Conservation (phyloP, 768 basidiomycete species). For the Megacollybia marginata region DNA sequence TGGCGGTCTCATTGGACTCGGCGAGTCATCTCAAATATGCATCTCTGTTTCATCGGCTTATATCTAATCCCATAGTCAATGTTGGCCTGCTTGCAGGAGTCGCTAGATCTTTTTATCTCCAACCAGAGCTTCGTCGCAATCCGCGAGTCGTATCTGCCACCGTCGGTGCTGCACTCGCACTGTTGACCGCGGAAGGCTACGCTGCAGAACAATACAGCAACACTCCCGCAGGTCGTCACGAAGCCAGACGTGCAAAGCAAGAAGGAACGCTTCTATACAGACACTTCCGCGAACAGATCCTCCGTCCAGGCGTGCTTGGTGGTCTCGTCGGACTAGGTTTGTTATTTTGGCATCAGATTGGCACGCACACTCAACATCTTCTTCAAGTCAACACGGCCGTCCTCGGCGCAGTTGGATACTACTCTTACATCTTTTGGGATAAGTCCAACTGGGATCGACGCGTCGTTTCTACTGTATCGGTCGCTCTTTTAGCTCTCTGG, state of each 20-base stretch:
- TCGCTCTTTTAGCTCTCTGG: constrained; percentile 54
- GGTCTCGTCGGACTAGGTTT: constrained; percentile 55
- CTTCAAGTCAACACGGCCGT: constrained; percentile 56
- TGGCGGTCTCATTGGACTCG: constrained; percentile 64
- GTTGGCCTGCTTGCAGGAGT: constrained; percentile 58
- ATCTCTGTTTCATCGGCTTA: not conserved
- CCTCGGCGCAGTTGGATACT: constrained; percentile 56
- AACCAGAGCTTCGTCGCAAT: constrained; percentile 55
- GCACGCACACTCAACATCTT: not conserved
- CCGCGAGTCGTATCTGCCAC: constrained; percentile 44
- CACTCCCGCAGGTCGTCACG: constrained; percentile 50
- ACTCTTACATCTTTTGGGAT: constrained; percentile 61
- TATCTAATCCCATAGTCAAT: constrained; percentile 38
- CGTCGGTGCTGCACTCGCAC: constrained; percentile 43
- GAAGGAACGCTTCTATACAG: constrained; percentile 52
- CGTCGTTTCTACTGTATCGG: constrained; percentile 46
- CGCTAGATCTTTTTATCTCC: constrained; percentile 56
- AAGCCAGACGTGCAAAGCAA: constrained; percentile 46
- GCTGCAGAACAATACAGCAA: constrained; percentile 51
- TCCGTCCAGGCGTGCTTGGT: constrained; percentile 60
- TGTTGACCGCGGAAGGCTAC: constrained; percentile 60
- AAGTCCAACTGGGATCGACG: constrained; percentile 57
- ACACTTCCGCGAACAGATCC: constrained; percentile 44
- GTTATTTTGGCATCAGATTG: constrained; percentile 12
- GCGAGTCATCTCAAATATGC: constrained; percentile 28